Evolutionary conservation across 2,329 filamentous ascomycete species (phyloP).

Genomic region (Fusarium tjaetaba): DNA sequence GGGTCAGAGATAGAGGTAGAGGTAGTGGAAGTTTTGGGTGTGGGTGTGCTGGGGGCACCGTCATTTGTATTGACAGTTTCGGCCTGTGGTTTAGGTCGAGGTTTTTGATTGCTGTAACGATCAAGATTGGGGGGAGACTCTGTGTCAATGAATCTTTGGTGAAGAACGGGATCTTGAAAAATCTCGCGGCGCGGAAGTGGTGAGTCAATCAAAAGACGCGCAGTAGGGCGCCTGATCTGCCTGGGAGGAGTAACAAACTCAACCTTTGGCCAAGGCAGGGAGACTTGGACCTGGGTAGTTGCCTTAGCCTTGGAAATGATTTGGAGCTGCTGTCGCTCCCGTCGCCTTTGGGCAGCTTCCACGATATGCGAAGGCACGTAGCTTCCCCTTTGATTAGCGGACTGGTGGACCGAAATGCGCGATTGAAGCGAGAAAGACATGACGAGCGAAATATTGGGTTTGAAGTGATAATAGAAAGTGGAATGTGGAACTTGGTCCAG

Average conservation of each 20-base stretch:
- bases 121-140: background rate
- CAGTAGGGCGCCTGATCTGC: constrained; percentile 17
- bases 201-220: constrained; percentile 25
- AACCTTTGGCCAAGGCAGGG: background rate
- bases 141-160: constrained; percentile 11
- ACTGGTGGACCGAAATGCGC: constrained; percentile 11
- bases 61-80: background rate
- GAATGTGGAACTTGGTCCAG: background rate
- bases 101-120: background rate
- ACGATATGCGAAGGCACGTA: constrained; percentile 11
- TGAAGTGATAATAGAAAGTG: constrained; percentile 6
- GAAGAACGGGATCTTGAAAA: constrained; percentile 15
- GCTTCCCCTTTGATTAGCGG: constrained; percentile 19
- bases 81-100: background rate
- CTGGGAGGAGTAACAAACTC: constrained; percentile 21
- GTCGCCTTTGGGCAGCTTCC: constrained; percentile 15
- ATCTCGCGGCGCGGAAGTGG: constrained; percentile 15
- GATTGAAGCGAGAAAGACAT: constrained; percentile 20
- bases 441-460: background rate
- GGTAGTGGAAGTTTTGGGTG: background rate
- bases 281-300: background rate
- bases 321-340: constrained; percentile 12
- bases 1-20: background rate
- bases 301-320: background rate
- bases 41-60: background rate